These are phyloP conservation scores for Pilatotrama ljubarskyi DNA, from an alignment of 768 basidiomycete species.

Conservation along the genomic window DNA sequence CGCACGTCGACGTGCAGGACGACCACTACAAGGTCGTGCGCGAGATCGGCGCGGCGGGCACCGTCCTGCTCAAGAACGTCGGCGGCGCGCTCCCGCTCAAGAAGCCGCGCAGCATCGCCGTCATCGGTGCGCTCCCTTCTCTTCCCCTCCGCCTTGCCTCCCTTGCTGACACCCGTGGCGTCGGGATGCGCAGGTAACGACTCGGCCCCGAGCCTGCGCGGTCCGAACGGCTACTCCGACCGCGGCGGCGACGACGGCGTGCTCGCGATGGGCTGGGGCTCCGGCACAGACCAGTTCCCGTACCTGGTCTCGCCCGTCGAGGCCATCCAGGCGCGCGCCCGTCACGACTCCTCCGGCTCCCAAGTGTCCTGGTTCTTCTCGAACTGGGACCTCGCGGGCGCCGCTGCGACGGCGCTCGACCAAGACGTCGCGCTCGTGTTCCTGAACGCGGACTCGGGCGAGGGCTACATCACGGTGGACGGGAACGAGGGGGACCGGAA, in stretches of 20 bases:
- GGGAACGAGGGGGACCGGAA: conserved; percentile 76
- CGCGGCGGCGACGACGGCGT: conserved; percentile 52
- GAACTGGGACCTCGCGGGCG: conserved; percentile 28
- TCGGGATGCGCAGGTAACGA: conserved; percentile 44
- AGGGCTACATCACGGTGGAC: conserved; percentile 78
- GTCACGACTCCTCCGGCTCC: conserved; percentile 41
- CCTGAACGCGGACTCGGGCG: conserved; percentile 81
- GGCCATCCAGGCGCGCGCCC: conserved; percentile 74
- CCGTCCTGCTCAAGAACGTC: conserved; percentile 76
- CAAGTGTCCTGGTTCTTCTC: conserved; percentile 27
- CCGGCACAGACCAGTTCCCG: conserved; percentile 67
- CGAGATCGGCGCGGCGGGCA: conserved; percentile 71
- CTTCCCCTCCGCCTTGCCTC: not conserved
- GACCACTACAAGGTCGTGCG: conserved; percentile 69
- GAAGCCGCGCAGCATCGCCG: conserved; percentile 56
- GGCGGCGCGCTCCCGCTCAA: conserved; percentile 56
- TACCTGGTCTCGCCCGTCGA: conserved; percentile 82
- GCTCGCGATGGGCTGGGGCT: conserved; percentile 88
- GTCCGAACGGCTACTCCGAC: conserved; percentile 51
- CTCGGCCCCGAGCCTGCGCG: conserved; percentile 43
- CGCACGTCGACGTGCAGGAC: conserved; percentile 65
- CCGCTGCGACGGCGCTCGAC: conserved; percentile 38
- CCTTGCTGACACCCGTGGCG: too few relatives aligned
- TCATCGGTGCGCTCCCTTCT: conserved; percentile 56
- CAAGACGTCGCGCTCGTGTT: conserved; percentile 75